Evolutionary conservation across 108 stramenopile genomes (phyloP).

Genomic region (Epipyxis sp.): DNA sequence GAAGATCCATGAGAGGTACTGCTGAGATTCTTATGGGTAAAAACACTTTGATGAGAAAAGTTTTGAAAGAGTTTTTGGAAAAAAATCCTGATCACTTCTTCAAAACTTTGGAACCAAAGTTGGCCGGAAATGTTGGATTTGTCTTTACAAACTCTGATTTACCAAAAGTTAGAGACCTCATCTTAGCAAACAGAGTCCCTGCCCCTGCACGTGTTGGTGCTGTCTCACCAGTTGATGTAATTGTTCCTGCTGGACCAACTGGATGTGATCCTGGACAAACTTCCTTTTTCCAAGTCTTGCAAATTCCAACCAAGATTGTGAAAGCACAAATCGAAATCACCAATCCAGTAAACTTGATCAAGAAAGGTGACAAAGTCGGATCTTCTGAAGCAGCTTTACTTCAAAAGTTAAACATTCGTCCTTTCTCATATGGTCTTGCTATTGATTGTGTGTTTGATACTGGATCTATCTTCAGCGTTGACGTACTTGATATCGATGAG

Average conservation of each 20-base stretch:
- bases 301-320: slow-evolving; percentile 92
- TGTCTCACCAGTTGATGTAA: slow-evolving; percentile 81
- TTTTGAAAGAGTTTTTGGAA: slow-evolving; percentile 78
- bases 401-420: slow-evolving; percentile 90
- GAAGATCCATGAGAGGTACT: slow-evolving; percentile 79
- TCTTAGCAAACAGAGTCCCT: slow-evolving; percentile 73
- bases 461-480: slow-evolving; percentile 92
- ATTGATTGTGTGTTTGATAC: slow-evolving; percentile 86
- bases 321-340: slow-evolving; percentile 92
- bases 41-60: slow-evolving; percentile 97
- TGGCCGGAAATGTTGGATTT: slow-evolving; percentile 96
- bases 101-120: slow-evolving; percentile 63
- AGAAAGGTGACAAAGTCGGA: slow-evolving; percentile 77
- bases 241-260: slow-evolving; percentile 94
- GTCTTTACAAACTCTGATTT: slow-evolving; percentile 98
- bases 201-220: slow-evolving; percentile 95
- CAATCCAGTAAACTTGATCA: slow-evolving; percentile 82
- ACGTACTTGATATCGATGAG: slow-evolving; percentile 50
- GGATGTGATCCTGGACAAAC: slow-evolving; percentile 99
- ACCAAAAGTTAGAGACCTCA: slow-evolving; percentile 71
- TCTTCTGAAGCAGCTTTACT: slow-evolving; percentile 71
- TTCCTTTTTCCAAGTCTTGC: slow-evolving; percentile 92
- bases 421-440: slow-evolving; percentile 93
- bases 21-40: slow-evolving; percentile 97
- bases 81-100: slow-evolving; percentile 86